These are phyloP conservation scores for Cylindrotheca closterium DNA, from an alignment of 108 stramenopile genomes.

Conservation along the genomic window DNA sequence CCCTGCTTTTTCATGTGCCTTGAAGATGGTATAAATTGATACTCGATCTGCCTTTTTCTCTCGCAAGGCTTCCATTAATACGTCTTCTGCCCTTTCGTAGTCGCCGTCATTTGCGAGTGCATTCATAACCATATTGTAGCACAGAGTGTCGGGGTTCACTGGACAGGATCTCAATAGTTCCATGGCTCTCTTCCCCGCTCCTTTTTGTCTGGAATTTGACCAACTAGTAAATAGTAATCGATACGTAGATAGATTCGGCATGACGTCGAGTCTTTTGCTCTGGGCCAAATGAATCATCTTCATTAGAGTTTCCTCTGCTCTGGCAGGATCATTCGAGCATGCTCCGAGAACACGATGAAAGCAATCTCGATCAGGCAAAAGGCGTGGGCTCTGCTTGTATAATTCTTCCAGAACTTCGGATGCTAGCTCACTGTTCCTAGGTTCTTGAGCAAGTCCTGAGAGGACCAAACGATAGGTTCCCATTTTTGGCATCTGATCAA, in stretches of 20 bases:
- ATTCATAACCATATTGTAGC: slow-evolving; percentile 29
- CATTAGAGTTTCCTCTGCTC: not conserved
- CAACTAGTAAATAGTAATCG: slow-evolving; percentile 1
- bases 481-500: slow-evolving; percentile 2
- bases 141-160: slow-evolving; percentile 5
- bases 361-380: slow-evolving; percentile 31
- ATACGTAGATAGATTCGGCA: slow-evolving; percentile 15
- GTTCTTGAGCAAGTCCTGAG: slow-evolving; percentile 1
- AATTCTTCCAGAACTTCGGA: not conserved
- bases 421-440: not conserved
- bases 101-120: slow-evolving; percentile 20
- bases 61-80: slow-evolving; percentile 2
- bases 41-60: not conserved
- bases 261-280: not conserved
- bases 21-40: slow-evolving; percentile 18
- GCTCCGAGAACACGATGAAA: slow-evolving; percentile 24
- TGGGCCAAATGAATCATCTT: not conserved
- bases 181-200: not conserved
- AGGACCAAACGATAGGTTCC: slow-evolving; percentile 15
- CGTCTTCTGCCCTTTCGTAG: slow-evolving; percentile 14
- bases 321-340: slow-evolving; percentile 3
- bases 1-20: slow-evolving; percentile 18
- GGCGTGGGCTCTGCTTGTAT: not conserved
- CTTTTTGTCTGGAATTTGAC: not conserved
- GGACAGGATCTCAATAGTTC: slow-evolving; percentile 3